Conservation (phyloP, 2,329 filamentous ascomycete genomes). For the Trichoderma atroviride region DNA sequence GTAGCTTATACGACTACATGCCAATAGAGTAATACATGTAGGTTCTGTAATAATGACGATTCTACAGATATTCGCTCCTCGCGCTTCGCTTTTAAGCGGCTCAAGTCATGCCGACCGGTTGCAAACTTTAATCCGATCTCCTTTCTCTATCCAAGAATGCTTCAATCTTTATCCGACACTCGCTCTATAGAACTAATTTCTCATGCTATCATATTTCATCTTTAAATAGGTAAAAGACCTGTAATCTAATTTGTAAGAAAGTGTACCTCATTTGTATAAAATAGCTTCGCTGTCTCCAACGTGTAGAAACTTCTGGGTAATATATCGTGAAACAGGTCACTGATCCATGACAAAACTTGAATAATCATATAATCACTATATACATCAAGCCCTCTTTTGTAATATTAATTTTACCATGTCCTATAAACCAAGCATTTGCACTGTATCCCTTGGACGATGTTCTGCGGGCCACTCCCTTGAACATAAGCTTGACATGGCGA, state of each 20-base stretch:
- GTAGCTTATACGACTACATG: not conserved
- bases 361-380: not conserved
- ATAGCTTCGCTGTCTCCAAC: not conserved
- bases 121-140: not conserved
- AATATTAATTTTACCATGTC: not conserved
- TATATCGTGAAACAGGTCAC: not conserved
- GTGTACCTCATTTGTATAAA: not conserved
- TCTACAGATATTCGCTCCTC: not conserved
- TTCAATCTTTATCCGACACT: conserved; percentile 7
- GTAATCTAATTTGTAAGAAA: not conserved
- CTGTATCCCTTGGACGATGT: conserved; percentile 75
- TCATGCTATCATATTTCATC: not conserved
- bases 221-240: not conserved
- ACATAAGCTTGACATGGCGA: conserved; percentile 69
- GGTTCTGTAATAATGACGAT: not conserved
- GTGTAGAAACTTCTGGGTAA: not conserved
- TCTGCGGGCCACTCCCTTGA: conserved; percentile 67
- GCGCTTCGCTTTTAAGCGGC: not conserved
- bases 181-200: not conserved
- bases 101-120: not conserved
- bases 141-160: not conserved
- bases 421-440: conserved; percentile 66
- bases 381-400: not conserved
- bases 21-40: not conserved
- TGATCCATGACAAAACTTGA: not conserved